Conservation (phyloP, 2,329 filamentous ascomycete genomes). For the Arthrobotrys musiformis region DNA sequence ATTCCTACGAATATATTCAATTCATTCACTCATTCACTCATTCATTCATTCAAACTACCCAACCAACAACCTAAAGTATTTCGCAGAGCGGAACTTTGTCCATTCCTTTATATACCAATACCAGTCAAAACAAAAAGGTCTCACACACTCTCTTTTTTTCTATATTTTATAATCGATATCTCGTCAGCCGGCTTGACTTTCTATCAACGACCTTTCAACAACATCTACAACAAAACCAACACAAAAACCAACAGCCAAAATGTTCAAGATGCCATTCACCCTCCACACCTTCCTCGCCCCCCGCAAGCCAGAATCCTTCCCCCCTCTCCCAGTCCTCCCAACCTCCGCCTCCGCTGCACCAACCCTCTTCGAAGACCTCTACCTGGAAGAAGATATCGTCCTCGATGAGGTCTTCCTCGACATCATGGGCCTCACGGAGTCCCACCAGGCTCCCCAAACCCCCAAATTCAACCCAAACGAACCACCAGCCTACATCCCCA, state of each 20-base stretch:
- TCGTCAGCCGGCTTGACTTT: constrained; percentile 44
- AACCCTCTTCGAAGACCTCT: constrained; percentile 42
- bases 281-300: constrained; percentile 55
- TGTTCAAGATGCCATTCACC: constrained; percentile 53
- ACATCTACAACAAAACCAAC: constrained; percentile 14
- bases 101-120: constrained; percentile 27
- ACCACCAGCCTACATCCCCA: constrained; percentile 32
- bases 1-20: constrained; percentile 12
- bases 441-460: constrained; percentile 1
- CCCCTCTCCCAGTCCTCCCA: constrained; percentile 50
- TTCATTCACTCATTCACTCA: not conserved
- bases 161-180: not conserved
- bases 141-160: not conserved
- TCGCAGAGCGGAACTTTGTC: constrained; percentile 48
- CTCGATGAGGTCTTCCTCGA: constrained; percentile 55
- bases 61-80: constrained; percentile 20
- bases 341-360: constrained; percentile 18
- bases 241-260: constrained; percentile 15
- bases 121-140: constrained; percentile 7
- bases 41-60: not conserved
- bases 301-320: constrained; percentile 53
- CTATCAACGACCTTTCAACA: not conserved
- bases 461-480: constrained; percentile 16
- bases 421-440: constrained; percentile 51
- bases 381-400: constrained; percentile 49